phyloP scores from a whole-genome alignment of 768 basidiomycete genomes.

The Candolleomyces eurysporus region DNA sequence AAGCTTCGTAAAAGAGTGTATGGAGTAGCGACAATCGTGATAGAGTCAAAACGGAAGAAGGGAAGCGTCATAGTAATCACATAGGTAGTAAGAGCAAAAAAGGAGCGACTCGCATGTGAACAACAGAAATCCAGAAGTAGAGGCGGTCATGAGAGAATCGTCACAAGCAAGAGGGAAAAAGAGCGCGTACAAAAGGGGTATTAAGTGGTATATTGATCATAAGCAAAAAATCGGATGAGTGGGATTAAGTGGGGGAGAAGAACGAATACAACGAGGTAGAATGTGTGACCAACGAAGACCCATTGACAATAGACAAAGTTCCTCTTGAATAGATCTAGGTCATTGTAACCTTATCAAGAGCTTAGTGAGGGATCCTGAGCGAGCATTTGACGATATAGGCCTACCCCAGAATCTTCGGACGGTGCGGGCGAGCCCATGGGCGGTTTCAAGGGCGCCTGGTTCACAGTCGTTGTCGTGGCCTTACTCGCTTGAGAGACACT shows the following conservation, averaged over 20 bases:
- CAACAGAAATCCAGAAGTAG: conserved; percentile 1
- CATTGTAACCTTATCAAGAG: conserved; percentile 12
- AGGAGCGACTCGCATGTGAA: neutral
- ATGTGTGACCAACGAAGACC: conserved; percentile 14
- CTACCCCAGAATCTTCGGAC: conserved; percentile 81
- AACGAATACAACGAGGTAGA: conserved; percentile 16
- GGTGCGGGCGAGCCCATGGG: conserved; percentile 69
- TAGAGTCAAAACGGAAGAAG: neutral
- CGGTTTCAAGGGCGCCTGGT: conserved; percentile 26
- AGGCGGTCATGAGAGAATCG: conserved; percentile 4
- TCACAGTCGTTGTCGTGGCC: conserved; percentile 41
- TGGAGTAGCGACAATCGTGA: neutral
- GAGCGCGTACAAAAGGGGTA: conserved; percentile 10
- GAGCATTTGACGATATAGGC: conserved; percentile 78
- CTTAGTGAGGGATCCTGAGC: conserved; percentile 72
- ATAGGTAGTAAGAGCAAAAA: neutral
- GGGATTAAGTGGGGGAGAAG: conserved; percentile 11
- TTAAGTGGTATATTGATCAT: conserved; percentile 20
- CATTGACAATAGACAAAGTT: too few species aligned
- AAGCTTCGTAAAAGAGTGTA: conserved; percentile 3
- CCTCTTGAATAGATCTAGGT: conserved; percentile 22
- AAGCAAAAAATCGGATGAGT: conserved; percentile 22
- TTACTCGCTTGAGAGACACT: conserved; percentile 74
- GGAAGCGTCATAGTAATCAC: conserved; percentile 8
- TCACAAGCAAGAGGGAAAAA: conserved; percentile 1